Evolutionary conservation across 495 filamentous ascomycete species (phyloP), one percentile per base, ranked within the genome.

Genomic region (Extremus antarcticus): DNA sequence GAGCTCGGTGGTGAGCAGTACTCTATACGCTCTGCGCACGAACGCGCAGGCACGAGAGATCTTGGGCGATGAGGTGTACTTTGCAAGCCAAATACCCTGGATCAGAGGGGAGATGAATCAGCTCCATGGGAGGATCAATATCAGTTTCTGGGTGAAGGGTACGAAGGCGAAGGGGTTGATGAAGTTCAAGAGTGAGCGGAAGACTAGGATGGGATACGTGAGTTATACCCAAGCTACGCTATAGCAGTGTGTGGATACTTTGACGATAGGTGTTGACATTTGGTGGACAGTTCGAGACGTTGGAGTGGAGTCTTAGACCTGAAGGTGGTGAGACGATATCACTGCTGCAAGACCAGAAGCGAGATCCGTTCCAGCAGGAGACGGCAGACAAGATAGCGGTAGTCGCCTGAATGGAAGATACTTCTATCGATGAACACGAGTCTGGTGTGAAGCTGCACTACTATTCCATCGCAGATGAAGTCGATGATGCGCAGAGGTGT

Each of bases 291-390:
- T 95, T 96, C 64, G 89, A 90, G 60, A 98, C 92, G 69, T 88
- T 90, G 74, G 95, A 98, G 73, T 96, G 96, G 69, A 94, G 89
- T 70, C 91, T 96, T n/a, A 95, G 80, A 23, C 83, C 86, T 20
- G 87, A 83, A 63, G 68, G 66, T 56, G 68, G 68, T 20, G 40
- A 51, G 60, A 57, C 53, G 52, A 20, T 72, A n/a, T 57, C 67
- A 47, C 53, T 71, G 38, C 47, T 66, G 38, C 20, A 64, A 17
- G 21, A 24, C 8, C 43, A 53, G 25, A 22, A 20, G 15, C n/a
- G 15, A 39, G 61, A 64, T 50, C 61, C 59, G 43, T 63, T 63
- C 50, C 29, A 17, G 39, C 57, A 55, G 29, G 39, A 56, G 49
- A 56, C 57, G 40, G 53, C 57, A n/a, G 57, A 60, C 40, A 57